These are phyloP conservation scores for Elaeis guineensis DNA, from an alignment of 176 grass and related monocot species.

Conservation along the genomic window DNA sequence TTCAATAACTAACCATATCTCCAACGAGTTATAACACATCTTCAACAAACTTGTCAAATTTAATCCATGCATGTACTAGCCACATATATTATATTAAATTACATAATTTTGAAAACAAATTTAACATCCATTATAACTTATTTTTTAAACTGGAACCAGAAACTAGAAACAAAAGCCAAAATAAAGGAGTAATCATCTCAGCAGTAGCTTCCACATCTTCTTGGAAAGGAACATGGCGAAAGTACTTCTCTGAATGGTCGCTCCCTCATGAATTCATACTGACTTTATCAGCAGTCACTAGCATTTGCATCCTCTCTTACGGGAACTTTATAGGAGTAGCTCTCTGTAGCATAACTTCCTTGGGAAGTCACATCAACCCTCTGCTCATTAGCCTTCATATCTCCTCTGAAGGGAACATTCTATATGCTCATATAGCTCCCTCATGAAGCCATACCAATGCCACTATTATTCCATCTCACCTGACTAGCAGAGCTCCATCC, in stretches of 20 bases:
- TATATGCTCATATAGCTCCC: slow-evolving; percentile 32
- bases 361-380: slow-evolving; percentile 17
- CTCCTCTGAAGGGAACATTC: slow-evolving; percentile 12
- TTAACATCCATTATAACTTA: too few relatives aligned
- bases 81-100: too few relatives aligned
- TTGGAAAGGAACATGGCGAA: slow-evolving; percentile 27
- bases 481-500: slow-evolving; percentile 27
- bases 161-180: background rate
- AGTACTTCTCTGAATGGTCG: slow-evolving; percentile 25
- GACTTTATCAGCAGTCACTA: slow-evolving; percentile 3
- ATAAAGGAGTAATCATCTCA: slow-evolving; percentile 19
- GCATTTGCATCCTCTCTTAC: background rate
- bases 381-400: background rate
- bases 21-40: too few relatives aligned
- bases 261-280: background rate
- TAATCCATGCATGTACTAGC: too few relatives aligned
- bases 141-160: background rate
- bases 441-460: slow-evolving; percentile 25
- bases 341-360: background rate
- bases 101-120: too few relatives aligned
- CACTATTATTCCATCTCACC: slow-evolving; percentile 10
- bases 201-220: slow-evolving; percentile 20
- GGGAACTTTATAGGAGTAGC: background rate
- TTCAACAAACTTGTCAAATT: too few relatives aligned
- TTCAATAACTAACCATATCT: too few relatives aligned